These are phyloP conservation scores for Hamamelis virginiana DNA, from an alignment of 164 flowering plant species.

Conservation along the genomic window DNA sequence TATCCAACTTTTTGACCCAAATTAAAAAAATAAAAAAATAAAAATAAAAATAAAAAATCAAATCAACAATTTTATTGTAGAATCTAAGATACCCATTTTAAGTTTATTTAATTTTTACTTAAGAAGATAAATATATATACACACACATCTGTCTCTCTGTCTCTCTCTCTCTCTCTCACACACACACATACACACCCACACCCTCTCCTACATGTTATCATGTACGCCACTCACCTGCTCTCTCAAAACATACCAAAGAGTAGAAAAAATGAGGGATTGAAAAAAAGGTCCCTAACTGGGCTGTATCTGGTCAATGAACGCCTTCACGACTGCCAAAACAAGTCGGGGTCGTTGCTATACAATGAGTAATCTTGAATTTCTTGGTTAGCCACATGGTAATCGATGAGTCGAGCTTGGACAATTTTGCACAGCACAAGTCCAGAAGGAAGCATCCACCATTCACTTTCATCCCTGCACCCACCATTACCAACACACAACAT, in stretches of 20 bases:
- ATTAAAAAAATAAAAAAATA: too few species aligned
- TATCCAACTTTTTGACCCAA: too few species aligned
- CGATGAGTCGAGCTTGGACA: constrained; percentile 50
- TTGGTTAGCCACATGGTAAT: constrained; percentile 60
- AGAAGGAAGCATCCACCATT: constrained; percentile 70
- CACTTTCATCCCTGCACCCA: constrained; percentile 61
- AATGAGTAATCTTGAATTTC: constrained; percentile 61
- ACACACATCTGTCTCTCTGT: too few species aligned
- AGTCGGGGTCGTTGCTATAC: constrained; percentile 49
- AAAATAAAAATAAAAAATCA: too few species aligned
- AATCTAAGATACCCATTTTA: too few species aligned
- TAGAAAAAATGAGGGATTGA: neutral
- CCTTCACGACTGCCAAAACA: constrained; percentile 57
- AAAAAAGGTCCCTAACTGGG: neutral
- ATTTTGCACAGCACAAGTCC: constrained; percentile 51
- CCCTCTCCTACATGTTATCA: too few species aligned
- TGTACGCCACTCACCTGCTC: neutral
- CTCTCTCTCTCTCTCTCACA: too few species aligned
- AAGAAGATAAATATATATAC: too few species aligned
- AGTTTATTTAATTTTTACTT: too few species aligned
- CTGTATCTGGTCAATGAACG: neutral
- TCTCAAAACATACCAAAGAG: neutral
- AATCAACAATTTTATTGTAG: too few species aligned
- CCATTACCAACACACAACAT: neutral
- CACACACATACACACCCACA: too few species aligned